Percentiles rank a stretch among this genome's conserved stretches.
Conservation (phyloP, 2,329 filamentous ascomycete species). For the Epichloe amarillans region DNA sequence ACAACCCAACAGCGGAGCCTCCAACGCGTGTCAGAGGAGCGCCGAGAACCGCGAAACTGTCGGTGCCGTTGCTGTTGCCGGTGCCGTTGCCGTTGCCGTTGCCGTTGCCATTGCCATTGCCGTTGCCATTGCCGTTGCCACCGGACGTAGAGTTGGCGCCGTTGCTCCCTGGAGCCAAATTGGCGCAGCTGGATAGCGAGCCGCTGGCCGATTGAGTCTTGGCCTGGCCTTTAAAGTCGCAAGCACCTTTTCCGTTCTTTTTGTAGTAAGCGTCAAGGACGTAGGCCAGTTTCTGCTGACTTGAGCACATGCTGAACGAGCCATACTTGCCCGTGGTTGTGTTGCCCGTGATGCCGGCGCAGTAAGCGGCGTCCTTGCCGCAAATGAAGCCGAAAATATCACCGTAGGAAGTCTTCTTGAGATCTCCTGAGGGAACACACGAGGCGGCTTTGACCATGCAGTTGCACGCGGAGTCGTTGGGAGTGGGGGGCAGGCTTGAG, state of each 20-base stretch:
- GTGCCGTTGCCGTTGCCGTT: neutral
- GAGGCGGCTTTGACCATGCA: constrained; percentile 72
- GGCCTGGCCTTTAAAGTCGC: constrained; percentile 58
- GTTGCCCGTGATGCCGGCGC: constrained; percentile 47
- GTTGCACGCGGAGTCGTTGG: constrained; percentile 64
- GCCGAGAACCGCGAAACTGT: constrained; percentile 23
- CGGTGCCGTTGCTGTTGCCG: constrained; percentile 6
- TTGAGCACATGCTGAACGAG: constrained; percentile 63
- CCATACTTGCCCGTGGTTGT: constrained; percentile 45
- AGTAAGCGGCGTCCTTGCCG: constrained; percentile 41
- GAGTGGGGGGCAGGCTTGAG: constrained; percentile 68
- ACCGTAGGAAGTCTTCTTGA: constrained; percentile 46
- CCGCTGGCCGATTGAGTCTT: constrained; percentile 35
- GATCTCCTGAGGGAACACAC: constrained; percentile 51
- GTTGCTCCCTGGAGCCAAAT: constrained; percentile 46
- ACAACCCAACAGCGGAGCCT: constrained; percentile 34
- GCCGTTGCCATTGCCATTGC: neutral
- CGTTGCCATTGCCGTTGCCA: neutral
- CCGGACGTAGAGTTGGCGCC: neutral
- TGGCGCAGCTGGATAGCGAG: constrained; percentile 39
- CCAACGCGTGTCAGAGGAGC: constrained; percentile 26
- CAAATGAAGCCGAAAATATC: constrained; percentile 68
- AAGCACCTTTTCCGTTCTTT: constrained; percentile 39
- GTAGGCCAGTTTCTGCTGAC: constrained; percentile 58
- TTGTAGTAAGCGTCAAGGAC: constrained; percentile 63